Evolutionary conservation across 148 eudicot genomes (phyloP).

Genomic region (Vaccinium vitisidaea): DNA sequence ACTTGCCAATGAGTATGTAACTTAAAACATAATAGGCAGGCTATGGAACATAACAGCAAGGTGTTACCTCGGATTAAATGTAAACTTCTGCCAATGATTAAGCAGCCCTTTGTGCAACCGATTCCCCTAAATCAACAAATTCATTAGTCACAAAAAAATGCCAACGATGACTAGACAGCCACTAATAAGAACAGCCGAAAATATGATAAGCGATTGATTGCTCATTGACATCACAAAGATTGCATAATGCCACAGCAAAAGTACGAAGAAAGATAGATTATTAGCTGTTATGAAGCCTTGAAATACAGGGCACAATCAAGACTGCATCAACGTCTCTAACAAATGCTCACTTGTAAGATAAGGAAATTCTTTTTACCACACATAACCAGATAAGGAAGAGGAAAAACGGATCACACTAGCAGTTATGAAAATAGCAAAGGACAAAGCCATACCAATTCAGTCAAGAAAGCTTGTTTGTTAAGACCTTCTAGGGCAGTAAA

Average conservation of each 20-base stretch:
- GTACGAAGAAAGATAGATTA: neutral
- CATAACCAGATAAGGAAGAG: neutral
- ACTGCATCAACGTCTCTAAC: neutral
- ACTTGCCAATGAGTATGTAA: neutral
- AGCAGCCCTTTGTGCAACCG: conserved; percentile 91
- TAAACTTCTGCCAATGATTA: conserved; percentile 92
- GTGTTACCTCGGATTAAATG: conserved; percentile 90
- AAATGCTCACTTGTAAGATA: neutral
- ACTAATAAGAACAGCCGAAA: neutral
- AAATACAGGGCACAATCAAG: neutral
- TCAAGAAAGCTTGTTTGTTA: conserved; percentile 93
- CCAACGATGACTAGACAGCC: neutral
- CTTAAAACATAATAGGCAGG: neutral
- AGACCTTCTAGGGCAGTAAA: conserved; percentile 96
- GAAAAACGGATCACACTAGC: neutral
- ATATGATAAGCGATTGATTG: neutral
- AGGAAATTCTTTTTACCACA: neutral
- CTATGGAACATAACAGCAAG: conserved; percentile 13
- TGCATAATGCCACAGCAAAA: neutral
- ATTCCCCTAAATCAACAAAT: conserved; percentile 58
- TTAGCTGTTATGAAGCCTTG: conserved; percentile 2
- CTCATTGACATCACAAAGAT: neutral
- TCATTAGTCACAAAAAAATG: neutral
- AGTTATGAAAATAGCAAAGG: conserved; percentile 6
- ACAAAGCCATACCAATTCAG: conserved; percentile 67